Evolutionary conservation across 2,329 filamentous ascomycete species (phyloP), one percentile per base, ranked within the genome.

Genomic region (Pleomassaria siparia): DNA sequence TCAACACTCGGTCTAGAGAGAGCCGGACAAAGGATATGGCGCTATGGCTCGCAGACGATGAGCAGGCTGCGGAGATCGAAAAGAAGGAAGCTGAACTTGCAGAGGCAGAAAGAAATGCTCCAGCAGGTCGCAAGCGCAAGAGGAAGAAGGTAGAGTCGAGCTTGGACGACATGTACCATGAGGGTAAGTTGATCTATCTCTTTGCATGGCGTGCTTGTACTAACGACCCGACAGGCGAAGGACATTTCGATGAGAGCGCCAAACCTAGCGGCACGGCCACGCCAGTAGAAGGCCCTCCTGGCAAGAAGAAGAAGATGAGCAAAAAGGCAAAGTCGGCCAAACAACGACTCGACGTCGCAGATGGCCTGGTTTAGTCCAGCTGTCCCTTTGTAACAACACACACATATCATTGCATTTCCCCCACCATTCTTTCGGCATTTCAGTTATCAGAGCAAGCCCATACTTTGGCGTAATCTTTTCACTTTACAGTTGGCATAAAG

Each of bases 21-120:
- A 96, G 95, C 73, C 85, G 91, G 54, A 96, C 95, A 68, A 95
- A 95, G 74, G 94, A 99, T 66, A 97, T 97, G 72, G 94, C 94
- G 37, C 88, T 97, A 87, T 97, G 94, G 94, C 85, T 99, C 54
- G 92, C 92, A 15, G 94, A 99, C 67, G 94, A 97, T 58, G 92
- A 97, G 47, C 90, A 97, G 69, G 94, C 91, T 1, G 92, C 94
- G 63, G 81, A 94, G 71, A 92, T 99, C 65, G 92, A 96, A 74
- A 85, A 87, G 55, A 91, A 91, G 60, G 94, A 96, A 74, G 90
- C 89, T 56, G 91, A 96, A 71, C 76, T 95, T 6, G 78, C 89
- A 12, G 83, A 83, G 51, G 80, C 80, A 35, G 88, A 89, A 59
- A 75, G 72, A 50, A 74, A 73, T 49, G 71, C 71, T 9, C 69